These are phyloP conservation scores for Fomes fomentarius DNA, from an alignment of 1,284 basidiomycete genomes.

Conservation along the genomic window DNA sequence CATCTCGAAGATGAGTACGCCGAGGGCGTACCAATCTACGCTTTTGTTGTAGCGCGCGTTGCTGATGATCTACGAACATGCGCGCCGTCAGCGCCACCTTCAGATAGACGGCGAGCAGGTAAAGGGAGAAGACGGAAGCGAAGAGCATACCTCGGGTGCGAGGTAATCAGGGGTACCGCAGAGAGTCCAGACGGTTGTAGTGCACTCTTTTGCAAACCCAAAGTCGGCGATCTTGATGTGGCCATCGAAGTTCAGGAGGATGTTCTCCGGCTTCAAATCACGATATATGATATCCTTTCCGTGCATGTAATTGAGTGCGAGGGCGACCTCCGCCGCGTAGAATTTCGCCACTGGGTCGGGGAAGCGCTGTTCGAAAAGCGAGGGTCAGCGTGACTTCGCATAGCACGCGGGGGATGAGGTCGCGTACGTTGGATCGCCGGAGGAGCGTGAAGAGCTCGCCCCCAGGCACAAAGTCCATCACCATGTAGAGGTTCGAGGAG, in stretches of 20 bases:
- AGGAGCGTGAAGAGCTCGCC: constrained; percentile 95
- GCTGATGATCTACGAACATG: neutral
- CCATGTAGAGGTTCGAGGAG: constrained; percentile 94
- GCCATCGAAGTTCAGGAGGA: constrained; percentile 90
- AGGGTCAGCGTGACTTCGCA: constrained; percentile 1
- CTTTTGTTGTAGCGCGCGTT: too few relatives aligned
- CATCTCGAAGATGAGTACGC: too few relatives aligned
- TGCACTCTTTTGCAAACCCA: constrained; percentile 93
- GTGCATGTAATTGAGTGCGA: constrained; percentile 94
- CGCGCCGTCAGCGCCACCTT: neutral
- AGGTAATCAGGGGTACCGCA: constrained; percentile 98
- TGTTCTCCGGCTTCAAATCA: constrained; percentile 98
- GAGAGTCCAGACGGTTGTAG: constrained; percentile 94
- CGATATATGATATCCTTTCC: constrained; percentile 93
- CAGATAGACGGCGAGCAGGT: neutral
- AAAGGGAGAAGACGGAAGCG: neutral
- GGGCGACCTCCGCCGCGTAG: constrained; percentile 96
- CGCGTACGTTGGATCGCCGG: constrained; percentile 83
- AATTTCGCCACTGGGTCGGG: constrained; percentile 99
- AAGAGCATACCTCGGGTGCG: constrained; percentile 73
- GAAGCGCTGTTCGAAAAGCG: constrained; percentile 69
- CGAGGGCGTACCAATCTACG: too few relatives aligned
- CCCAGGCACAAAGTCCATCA: constrained; percentile 99
- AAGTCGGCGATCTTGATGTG: constrained; percentile 99
- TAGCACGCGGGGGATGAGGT: neutral